These are phyloP conservation scores for Plasmodium knowlesi DNA, from an alignment of 169 alveolate species.

Conservation along the genomic window DNA sequence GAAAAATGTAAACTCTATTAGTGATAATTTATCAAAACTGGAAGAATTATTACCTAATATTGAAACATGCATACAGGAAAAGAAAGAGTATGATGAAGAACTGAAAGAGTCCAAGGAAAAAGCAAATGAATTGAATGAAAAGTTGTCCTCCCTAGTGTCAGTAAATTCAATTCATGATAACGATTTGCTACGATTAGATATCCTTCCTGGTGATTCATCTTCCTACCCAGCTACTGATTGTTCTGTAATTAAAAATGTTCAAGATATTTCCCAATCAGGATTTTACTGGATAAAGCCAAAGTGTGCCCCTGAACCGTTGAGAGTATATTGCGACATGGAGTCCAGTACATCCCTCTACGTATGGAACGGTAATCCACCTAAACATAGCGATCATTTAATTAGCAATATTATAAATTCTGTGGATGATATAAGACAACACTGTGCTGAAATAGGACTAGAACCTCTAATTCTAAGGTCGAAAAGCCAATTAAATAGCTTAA, in stretches of 20 bases:
- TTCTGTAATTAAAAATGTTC: conserved; percentile 79
- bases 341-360: conserved; percentile 84
- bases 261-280: conserved; percentile 84
- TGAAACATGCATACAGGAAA: conserved; percentile 84
- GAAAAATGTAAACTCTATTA: conserved; percentile 82
- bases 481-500: conserved; percentile 85
- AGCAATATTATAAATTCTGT: conserved; percentile 83
- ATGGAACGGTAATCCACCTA: conserved; percentile 79
- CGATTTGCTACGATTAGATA: conserved; percentile 75
- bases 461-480: conserved; percentile 87
- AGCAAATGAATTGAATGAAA: conserved; percentile 77
- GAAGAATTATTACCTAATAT: conserved; percentile 84
- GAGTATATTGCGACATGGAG: conserved; percentile 92
- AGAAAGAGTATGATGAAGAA: conserved; percentile 78
- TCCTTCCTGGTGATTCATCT: conserved; percentile 86
- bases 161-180: conserved; percentile 68
- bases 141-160: conserved; percentile 65
- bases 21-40: conserved; percentile 83
- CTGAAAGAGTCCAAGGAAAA: conserved; percentile 79
- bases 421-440: conserved; percentile 84
- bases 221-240: conserved; percentile 92
- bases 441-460: conserved; percentile 91
- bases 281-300: conserved; percentile 92
- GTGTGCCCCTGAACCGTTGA: conserved; percentile 88
- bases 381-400: conserved; percentile 78